Percentiles rank a stretch among this genome's conserved stretches.
phyloP scores from a whole-genome alignment of 345 rosid species.

The Cardamine occulta region DNA sequence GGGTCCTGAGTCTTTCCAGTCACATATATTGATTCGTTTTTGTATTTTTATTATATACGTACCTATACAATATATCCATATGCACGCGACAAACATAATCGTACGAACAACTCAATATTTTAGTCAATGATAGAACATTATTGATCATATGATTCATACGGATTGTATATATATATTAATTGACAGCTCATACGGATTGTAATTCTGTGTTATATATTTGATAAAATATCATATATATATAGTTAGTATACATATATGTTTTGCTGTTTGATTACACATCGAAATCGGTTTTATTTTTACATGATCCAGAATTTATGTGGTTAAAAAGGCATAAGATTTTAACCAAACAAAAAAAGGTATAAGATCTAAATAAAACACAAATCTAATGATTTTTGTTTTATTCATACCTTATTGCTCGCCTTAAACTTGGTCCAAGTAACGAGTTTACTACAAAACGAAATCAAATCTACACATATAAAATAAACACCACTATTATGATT shows the following conservation, averaged over 20 bases:
- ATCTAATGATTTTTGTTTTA: not conserved
- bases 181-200: not conserved
- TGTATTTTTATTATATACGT: too few species aligned
- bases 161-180: not conserved
- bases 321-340: not conserved
- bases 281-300: not conserved
- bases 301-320: not conserved
- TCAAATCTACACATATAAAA: not conserved
- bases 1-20: conserved; percentile 20
- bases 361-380: not conserved
- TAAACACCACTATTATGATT: not conserved
- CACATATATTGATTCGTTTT: conserved; percentile 12
- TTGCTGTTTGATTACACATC: not conserved
- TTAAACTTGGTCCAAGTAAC: not conserved
- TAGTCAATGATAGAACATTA: conserved; percentile 16
- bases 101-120: conserved; percentile 10
- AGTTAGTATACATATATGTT: not conserved
- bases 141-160: not conserved
- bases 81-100: conserved; percentile 27
- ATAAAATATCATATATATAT: not conserved
- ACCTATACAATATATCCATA: not conserved
- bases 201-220: not conserved
- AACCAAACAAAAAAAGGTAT: too few species aligned
- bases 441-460: not conserved
- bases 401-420: not conserved